Base-by-base conservation (phyloP, 176 grass and related monocot genomes). In the Rhynchospora pubera region DNA sequence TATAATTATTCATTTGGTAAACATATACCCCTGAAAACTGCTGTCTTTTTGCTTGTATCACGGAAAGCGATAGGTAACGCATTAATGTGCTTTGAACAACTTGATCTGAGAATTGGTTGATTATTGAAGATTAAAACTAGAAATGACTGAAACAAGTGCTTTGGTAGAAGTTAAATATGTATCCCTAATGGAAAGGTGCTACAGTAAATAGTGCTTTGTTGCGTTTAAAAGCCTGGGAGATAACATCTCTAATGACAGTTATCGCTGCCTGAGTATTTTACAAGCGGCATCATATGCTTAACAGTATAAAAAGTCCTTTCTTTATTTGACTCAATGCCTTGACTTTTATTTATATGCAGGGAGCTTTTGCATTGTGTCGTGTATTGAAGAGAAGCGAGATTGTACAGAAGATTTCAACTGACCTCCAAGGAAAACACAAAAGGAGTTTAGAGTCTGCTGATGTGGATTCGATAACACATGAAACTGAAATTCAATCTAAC, bases 371-470 rank as follows among this genome's bases (percentile, higher is more conserved):
- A 61, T 71, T 86, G 53, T 86, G 85, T 56, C 85, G 9, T 62
- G 60, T 86, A 81, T 24, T 86, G n/a, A 81, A 86, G 42, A 86
- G 85, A 82, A 62, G 50, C 22, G 85, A 81, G 57, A 67, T n/a
- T 48, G 85, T 57, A 47, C 50, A 50, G 28, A 86, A 82, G 70
- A 53, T 21, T 61, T 47, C 71, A 75, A 58, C 56, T 62, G 85
- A 82, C 72, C 51, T 81, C n/a, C 78, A 50, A 71, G 53, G 62
- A 73, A 80, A 86, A 86, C 46, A 58, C 78, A 81, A 77, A 64
- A 63, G 34, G 16, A 28, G 18, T 82, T 48, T 3, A 59, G 26
- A 26, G 15, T 82, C 59, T 82, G 32, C 39, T 16, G 19, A 51
- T 48, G 60, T 64, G 7, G 50, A 82, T 65, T 62, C 10, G 5